phyloP scores from a whole-genome alignment of 176 grass and related monocot genomes.

The Urochloa ruziziensis region DNA sequence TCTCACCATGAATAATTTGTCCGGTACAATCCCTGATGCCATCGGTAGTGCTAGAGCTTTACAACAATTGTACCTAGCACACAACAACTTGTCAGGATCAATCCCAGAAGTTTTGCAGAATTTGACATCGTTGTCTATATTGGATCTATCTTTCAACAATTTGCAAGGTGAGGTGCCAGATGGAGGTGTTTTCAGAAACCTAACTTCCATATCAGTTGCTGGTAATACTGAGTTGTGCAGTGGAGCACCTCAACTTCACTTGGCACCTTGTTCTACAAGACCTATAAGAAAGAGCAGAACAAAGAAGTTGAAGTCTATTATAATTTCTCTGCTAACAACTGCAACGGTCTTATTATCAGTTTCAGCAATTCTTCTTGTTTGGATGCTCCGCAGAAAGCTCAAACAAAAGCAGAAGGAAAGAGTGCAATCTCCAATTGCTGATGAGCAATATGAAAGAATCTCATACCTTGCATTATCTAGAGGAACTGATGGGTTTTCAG shows the following conservation, averaged over 20 bases:
- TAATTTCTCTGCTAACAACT: not conserved
- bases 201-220: slow-evolving; percentile 16
- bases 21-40: slow-evolving; percentile 12
- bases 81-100: slow-evolving; percentile 39
- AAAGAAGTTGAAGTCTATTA: not conserved
- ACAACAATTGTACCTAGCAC: slow-evolving; percentile 32
- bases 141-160: slow-evolving; percentile 57
- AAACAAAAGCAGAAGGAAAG: not conserved
- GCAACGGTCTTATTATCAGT: not conserved
- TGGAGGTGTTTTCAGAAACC: slow-evolving; percentile 39
- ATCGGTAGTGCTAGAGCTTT: slow-evolving; percentile 19
- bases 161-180: slow-evolving; percentile 45
- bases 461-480: not conserved
- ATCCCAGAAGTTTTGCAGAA: slow-evolving; percentile 35
- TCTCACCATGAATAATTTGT: slow-evolving; percentile 33
- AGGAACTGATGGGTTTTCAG: slow-evolving; percentile 22
- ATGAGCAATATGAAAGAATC: not conserved
- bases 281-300: not conserved
- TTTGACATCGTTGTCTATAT: not conserved
- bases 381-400: not conserved
- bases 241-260: slow-evolving; percentile 24
- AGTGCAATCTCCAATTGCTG: not conserved
- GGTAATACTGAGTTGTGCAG: slow-evolving; percentile 40
- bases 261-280: not conserved
- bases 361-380: not conserved